Evolutionary conservation across 805 yeast species (phyloP).

Genomic region (Barnettozyma siamensis): DNA sequence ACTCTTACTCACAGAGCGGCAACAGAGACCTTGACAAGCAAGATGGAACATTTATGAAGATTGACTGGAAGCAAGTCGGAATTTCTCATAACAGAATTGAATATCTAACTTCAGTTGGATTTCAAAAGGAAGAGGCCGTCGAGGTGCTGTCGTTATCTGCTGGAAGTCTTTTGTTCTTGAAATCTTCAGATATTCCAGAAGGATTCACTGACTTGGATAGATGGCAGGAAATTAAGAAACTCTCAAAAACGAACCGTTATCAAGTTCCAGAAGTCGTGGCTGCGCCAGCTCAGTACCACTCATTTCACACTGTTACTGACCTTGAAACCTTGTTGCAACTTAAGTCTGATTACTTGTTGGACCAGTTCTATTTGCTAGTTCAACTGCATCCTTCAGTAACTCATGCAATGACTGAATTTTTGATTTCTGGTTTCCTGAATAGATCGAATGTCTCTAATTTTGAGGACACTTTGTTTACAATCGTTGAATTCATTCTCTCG

Average conservation of each 20-base stretch:
- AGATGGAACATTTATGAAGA: slow-evolving; percentile 33
- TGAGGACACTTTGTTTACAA: slow-evolving; percentile 31
- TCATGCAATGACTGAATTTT: slow-evolving; percentile 34
- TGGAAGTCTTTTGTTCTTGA: slow-evolving; percentile 27
- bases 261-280: slow-evolving; percentile 24
- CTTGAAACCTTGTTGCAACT: slow-evolving; percentile 34
- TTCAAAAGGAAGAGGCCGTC: slow-evolving; percentile 26
- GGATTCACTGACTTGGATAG: slow-evolving; percentile 22
- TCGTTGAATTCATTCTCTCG: slow-evolving; percentile 30
- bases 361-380: slow-evolving; percentile 37
- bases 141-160: slow-evolving; percentile 26
- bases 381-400: slow-evolving; percentile 38
- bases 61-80: slow-evolving; percentile 32
- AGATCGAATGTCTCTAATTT: slow-evolving; percentile 30
- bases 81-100: slow-evolving; percentile 33
- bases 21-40: slow-evolving; percentile 30
- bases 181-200: slow-evolving; percentile 20
- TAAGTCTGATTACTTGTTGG: slow-evolving; percentile 29
- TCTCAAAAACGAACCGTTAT: slow-evolving; percentile 21
- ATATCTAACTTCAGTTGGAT: slow-evolving; percentile 29
- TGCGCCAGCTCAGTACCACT: slow-evolving; percentile 33
- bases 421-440: slow-evolving; percentile 30
- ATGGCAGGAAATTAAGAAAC: slow-evolving; percentile 25
- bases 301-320: slow-evolving; percentile 34
- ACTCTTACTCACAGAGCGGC: slow-evolving; percentile 33